A percentile compares a stretch with the other conserved stretches of the same genome.
phyloP scores from a whole-genome alignment of 768 basidiomycete genomes.

The Suillus subluteus region DNA sequence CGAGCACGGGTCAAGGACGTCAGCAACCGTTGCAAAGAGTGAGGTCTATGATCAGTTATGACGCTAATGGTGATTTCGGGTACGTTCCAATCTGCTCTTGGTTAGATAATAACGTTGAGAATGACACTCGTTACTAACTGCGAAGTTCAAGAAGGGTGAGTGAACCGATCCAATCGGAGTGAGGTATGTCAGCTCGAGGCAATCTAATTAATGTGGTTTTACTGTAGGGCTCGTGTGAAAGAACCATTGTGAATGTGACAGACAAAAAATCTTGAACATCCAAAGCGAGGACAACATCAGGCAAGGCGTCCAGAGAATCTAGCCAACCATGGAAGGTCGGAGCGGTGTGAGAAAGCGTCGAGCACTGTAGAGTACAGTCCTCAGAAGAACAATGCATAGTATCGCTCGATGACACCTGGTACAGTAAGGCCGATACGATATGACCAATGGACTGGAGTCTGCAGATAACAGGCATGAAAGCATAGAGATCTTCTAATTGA shows the following conservation, averaged over 20 bases:
- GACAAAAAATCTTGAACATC: slow-evolving; percentile 33
- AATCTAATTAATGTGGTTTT: slow-evolving; percentile 45
- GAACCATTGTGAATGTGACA: slow-evolving; percentile 22
- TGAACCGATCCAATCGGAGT: slow-evolving; percentile 64
- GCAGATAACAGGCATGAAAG: slow-evolving; percentile 41
- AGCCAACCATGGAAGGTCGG: slow-evolving; percentile 36
- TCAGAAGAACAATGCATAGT: slow-evolving; percentile 15
- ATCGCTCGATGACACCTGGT: slow-evolving; percentile 18
- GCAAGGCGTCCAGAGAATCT: slow-evolving; percentile 23
- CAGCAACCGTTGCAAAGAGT: slow-evolving; percentile 70
- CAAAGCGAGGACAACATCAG: slow-evolving; percentile 40
- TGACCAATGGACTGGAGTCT: slow-evolving; percentile 36
- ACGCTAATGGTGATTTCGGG: slow-evolving; percentile 72
- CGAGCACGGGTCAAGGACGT: slow-evolving; percentile 57
- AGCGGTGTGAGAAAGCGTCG: slow-evolving; percentile 16
- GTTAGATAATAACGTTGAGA: slow-evolving; percentile 9
- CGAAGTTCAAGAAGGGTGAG: slow-evolving; percentile 60
- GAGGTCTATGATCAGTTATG: slow-evolving; percentile 77
- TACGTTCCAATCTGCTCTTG: slow-evolving; percentile 66
- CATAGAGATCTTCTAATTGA: slow-evolving; percentile 34
- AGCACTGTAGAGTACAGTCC: slow-evolving; percentile 24
- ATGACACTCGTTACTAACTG: slow-evolving; percentile 42
- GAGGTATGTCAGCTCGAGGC: slow-evolving; percentile 50
- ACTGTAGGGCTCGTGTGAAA: slow-evolving; percentile 25
- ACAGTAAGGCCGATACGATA: slow-evolving; percentile 35